Evolutionary conservation across 495 filamentous ascomycete genomes (phyloP), one percentile per base, ranked within the genome.

Genomic region (Hypomontagnella submonticulosa): DNA sequence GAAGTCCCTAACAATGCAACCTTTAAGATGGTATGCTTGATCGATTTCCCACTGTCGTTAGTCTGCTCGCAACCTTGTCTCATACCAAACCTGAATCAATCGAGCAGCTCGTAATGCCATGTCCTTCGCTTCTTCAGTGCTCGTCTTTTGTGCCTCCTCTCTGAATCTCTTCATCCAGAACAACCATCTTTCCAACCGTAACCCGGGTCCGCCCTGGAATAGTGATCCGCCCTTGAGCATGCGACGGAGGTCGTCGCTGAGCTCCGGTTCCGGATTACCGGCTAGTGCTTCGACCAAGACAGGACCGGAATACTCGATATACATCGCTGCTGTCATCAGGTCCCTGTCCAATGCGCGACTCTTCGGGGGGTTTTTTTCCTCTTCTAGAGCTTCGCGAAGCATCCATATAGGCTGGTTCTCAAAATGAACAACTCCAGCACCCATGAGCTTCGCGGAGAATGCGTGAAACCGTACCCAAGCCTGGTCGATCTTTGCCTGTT

Each of bases 261-360:
- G 57, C 30, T 46, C 27, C 9, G 71, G 68, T 1, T 54, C 23
- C 11, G 68, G 65, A 36, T 57, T 57, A 9, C 57, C 40, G 11
- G 41, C 51, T 1, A 73, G 12, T 4, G 40, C 49, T 56, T 69
- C 64, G 30, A 65, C 55, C 4, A 73, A 41, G 4, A 64, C 43
- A 10, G 61, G 57, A 15, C 71, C 71, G 1, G 57, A 63, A 36
- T 61, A 71, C 15, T 73, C 71, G 53, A 73, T 59, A 62, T 73
- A 73, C 55, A 69, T 57, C 10, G 68, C 71, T 4, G 68, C 71
- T 1, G 37, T 52, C 27, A 23, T 52, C 0, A 73, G 54, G 11
- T 20, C 56, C 8, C 57, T 53, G 10, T 63, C 60, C 5, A 69
- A 3, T 2, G 15, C 43, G 1, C 40, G 18, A 15, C 32, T 52